A percentile compares a stretch with the other conserved stretches of the same genome.
These are phyloP conservation scores for Bondarzewia mesenterica DNA, from an alignment of 1,284 basidiomycete genomes.

Conservation along the genomic window DNA sequence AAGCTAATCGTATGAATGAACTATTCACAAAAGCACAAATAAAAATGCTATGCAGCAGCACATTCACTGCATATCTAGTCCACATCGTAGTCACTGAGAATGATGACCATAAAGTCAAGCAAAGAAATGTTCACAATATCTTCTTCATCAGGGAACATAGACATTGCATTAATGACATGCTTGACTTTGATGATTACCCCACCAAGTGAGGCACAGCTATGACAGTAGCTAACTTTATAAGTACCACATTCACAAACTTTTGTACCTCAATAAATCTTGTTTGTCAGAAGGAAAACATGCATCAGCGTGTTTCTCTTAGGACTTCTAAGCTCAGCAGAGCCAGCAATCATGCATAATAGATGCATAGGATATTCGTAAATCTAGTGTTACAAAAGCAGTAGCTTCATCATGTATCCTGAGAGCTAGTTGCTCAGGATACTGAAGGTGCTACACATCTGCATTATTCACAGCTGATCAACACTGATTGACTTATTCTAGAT, in stretches of 20 bases:
- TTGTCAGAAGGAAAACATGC: too few relatives aligned
- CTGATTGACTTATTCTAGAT: slow-evolving; percentile 16
- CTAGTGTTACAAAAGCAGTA: neutral
- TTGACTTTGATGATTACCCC: slow-evolving; percentile 23
- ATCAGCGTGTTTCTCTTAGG: too few relatives aligned
- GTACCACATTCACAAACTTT: slow-evolving; percentile 8
- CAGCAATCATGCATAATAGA: too few relatives aligned
- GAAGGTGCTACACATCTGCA: neutral
- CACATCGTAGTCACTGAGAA: slow-evolving; percentile 11
- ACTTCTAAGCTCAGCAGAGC: too few relatives aligned
- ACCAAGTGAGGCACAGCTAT: slow-evolving; percentile 22
- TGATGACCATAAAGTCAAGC: slow-evolving; percentile 4
- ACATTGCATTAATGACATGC: slow-evolving; percentile 21
- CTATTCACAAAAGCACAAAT: slow-evolving; percentile 21
- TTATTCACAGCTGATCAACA: neutral
- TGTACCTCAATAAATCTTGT: too few relatives aligned
- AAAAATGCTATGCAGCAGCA: slow-evolving; percentile 18
- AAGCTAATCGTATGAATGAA: slow-evolving; percentile 21
- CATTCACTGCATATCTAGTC: slow-evolving; percentile 17
- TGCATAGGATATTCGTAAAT: too few relatives aligned
- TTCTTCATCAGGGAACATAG: slow-evolving; percentile 8
- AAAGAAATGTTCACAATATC: slow-evolving; percentile 11
- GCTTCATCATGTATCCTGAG: neutral
- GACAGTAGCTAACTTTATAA: slow-evolving; percentile 22
- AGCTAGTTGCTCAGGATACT: neutral